Evolutionary conservation across 257 asterid species (phyloP).

Genomic region (Voacanga thouarsii): DNA sequence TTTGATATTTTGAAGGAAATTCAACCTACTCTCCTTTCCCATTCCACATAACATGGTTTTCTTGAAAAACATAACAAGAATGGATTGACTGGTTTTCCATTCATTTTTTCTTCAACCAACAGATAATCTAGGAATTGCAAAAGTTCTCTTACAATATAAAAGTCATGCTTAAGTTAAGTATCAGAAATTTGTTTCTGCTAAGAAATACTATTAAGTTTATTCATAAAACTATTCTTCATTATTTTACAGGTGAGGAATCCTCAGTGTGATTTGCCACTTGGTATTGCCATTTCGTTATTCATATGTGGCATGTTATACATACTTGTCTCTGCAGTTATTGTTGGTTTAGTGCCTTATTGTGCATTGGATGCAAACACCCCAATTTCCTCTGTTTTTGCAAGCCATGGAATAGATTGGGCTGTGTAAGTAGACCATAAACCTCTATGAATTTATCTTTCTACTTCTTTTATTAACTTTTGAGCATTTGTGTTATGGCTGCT

Average conservation of each 20-base stretch:
- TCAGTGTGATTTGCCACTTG: constrained; percentile 41
- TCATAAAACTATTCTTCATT: not conserved
- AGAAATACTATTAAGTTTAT: not conserved
- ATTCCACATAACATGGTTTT: not conserved
- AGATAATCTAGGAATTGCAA: no score
- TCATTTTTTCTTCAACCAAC: no score
- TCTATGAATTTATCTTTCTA: not conserved
- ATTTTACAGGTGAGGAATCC: constrained; percentile 34
- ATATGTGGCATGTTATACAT: constrained; percentile 32
- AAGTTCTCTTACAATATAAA: not conserved
- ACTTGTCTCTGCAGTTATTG: constrained; percentile 37
- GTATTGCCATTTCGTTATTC: constrained; percentile 31
- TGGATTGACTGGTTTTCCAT: not conserved
- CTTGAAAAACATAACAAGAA: not conserved
- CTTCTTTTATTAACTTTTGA: not conserved
- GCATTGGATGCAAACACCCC: constrained; percentile 43
- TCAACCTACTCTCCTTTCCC: not conserved
- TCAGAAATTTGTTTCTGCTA: not conserved
- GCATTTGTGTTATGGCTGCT: not conserved
- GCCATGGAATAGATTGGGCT: constrained; percentile 40
- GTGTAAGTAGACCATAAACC: constrained; percentile 25
- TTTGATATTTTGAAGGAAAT: not conserved
- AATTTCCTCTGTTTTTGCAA: constrained; percentile 38
- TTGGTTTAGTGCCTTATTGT: constrained; percentile 40
- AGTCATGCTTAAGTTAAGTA: not conserved